Conservation (phyloP, 2,329 filamentous ascomycete genomes). For the Aspergillus nomiae region DNA sequence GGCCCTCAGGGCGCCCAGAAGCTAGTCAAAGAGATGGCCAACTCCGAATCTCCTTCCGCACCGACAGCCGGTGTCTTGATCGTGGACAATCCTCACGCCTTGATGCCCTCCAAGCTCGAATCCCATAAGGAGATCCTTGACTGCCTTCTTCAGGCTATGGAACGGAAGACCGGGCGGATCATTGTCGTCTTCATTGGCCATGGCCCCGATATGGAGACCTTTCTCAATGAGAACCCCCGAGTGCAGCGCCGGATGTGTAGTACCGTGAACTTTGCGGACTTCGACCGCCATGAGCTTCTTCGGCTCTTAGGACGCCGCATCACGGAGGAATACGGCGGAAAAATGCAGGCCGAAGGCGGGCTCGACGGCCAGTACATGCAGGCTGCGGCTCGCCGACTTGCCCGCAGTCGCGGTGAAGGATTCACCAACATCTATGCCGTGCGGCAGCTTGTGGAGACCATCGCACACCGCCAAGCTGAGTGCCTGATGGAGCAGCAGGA, state of each 20-base stretch:
- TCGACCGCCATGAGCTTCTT: slow-evolving; percentile 17
- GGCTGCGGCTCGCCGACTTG: slow-evolving; percentile 21
- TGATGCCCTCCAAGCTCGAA: slow-evolving; percentile 1
- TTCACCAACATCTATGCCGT: slow-evolving; percentile 21
- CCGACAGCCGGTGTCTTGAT: slow-evolving; percentile 19
- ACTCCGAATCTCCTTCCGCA: slow-evolving; percentile 5
- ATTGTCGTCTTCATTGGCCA: slow-evolving; percentile 20
- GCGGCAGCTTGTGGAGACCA: slow-evolving; percentile 16
- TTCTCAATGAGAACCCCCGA: slow-evolving; percentile 15
- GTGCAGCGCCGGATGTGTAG: slow-evolving; percentile 20
- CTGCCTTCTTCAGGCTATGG: slow-evolving; percentile 17
- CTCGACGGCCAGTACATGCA: slow-evolving; percentile 23
- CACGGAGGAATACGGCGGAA: slow-evolving; percentile 15
- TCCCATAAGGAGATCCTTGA: slow-evolving; percentile 13
- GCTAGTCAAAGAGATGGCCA: slow-evolving; percentile 14
- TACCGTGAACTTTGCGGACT: slow-evolving; percentile 20
- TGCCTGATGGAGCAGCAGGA: slow-evolving; percentile 17
- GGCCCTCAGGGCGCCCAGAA: slow-evolving; percentile 12
- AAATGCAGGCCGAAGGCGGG: slow-evolving; percentile 24
- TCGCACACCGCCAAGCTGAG: slow-evolving; percentile 20
- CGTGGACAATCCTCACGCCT: slow-evolving; percentile 18
- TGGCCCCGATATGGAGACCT: slow-evolving; percentile 10
- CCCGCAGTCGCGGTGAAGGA: slow-evolving; percentile 17
- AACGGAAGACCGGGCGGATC: slow-evolving; percentile 15
- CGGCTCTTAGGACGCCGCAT: slow-evolving; percentile 17